Evolutionary conservation across 345 rosid genomes (phyloP), one percentile per base, ranked within the genome.

Genomic region (Ceriops tagal): DNA sequence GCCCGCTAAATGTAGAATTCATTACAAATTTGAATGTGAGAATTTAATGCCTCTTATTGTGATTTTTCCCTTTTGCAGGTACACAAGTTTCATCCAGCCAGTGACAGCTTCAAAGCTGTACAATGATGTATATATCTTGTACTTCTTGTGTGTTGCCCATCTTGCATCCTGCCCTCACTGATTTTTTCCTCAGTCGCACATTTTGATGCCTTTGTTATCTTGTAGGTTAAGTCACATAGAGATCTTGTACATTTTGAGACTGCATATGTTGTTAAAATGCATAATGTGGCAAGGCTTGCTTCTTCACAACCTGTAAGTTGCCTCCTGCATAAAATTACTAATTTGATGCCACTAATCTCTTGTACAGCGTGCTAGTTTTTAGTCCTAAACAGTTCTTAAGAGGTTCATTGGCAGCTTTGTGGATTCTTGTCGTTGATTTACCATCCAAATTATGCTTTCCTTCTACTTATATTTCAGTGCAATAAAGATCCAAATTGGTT

Each of bases 11-110:
- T 20, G 4, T 32, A 49, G 51, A 63, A 22, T 61, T n/a, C 62
- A 56, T 21, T 57, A 55, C 52, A 61, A 39, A 51, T 65, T 52
- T 24, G 52, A 52, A n/a, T 53, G 11, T 7, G 8, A 57, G 34
- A 64, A 10, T 19, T 15, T 69, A 26, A 35, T 68, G 60, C 69
- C 49, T 47, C 31, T 63, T 57, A 39, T 35, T 7, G 15, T 8
- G 20, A 21, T 32, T 1, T 73, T 61, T 77, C 78, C 52, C 60
- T 65, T 75, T 70, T 69, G 71, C 80, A 92, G 99, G 92, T 95
- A 95, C 82, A 92, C 98, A 62, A 95, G 98, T 79, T 95, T 90
- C 82, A 86, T 95, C 72, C 98, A 95, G 65, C 99, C 99, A 18
- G 80, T 92, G 70, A 88, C 98, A 57, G 88, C 97, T 67, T 85